Percentiles rank a stretch among this genome's conserved stretches.
These are phyloP conservation scores for Candolleomyces eurysporus DNA, from an alignment of 768 basidiomycete genomes.

Conservation along the genomic window DNA sequence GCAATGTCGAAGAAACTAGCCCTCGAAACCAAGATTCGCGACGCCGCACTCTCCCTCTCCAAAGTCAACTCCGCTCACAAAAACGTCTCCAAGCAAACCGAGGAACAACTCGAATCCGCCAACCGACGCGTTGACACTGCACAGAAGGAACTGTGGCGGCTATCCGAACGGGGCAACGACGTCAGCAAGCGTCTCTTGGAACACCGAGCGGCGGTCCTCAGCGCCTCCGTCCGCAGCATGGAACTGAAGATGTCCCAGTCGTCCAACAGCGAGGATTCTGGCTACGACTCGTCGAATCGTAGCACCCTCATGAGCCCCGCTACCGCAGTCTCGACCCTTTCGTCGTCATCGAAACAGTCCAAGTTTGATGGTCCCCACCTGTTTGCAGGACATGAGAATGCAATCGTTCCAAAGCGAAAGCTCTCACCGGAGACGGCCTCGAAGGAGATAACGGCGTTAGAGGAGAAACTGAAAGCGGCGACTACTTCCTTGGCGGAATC, in stretches of 20 bases:
- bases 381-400: conserved; percentile 77
- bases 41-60: conserved; percentile 75
- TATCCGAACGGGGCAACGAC: conserved; percentile 64
- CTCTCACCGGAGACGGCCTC: conserved; percentile 43
- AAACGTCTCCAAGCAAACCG: conserved; percentile 59
- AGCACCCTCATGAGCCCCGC: conserved; percentile 52
- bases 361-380: conserved; percentile 83
- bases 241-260: conserved; percentile 47
- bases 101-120: conserved; percentile 72
- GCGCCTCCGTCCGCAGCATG: conserved; percentile 63
- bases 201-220: conserved; percentile 82
- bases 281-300: conserved; percentile 50
- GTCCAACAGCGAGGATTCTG: conserved; percentile 45
- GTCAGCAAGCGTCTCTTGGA: conserved; percentile 66
- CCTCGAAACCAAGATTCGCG: conserved; percentile 85
- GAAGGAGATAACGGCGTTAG: conserved; percentile 49
- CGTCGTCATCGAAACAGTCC: conserved; percentile 39
- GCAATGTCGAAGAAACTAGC: conserved; percentile 73
- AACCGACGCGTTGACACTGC: conserved; percentile 67
- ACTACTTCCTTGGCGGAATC: conserved; percentile 57
- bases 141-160: conserved; percentile 68
- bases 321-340: conserved; percentile 33
- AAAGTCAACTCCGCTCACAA: conserved; percentile 62
- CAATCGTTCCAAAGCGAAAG: conserved; percentile 53
- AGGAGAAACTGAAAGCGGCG: conserved; percentile 63